Conservation (phyloP, 345 rosid species). For the Eucalyptus dawsonii region DNA sequence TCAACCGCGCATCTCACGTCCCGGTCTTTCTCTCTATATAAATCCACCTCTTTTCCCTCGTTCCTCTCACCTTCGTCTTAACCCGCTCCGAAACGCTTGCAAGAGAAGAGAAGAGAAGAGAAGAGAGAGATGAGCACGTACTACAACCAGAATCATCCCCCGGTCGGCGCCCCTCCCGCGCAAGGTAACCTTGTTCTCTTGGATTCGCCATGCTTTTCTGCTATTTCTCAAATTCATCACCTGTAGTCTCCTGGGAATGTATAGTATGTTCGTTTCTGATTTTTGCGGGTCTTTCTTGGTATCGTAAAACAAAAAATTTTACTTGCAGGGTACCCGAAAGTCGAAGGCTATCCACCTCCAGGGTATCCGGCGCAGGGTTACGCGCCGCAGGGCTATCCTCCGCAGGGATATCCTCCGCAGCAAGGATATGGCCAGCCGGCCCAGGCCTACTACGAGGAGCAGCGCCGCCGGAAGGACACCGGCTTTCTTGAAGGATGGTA, state of each 20-base stretch:
- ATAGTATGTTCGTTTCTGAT: neutral
- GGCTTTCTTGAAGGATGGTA: conserved; percentile 68
- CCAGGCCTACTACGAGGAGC: conserved; percentile 13
- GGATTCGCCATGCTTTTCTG: neutral
- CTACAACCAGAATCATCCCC: conserved; percentile 42
- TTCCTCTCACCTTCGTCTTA: neutral
- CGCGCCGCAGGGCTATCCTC: conserved; percentile 33
- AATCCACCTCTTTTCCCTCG: neutral
- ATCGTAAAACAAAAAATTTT: neutral
- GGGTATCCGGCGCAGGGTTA: conserved; percentile 23
- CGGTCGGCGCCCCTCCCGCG: conserved; percentile 58
- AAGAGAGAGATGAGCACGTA: conserved; percentile 18
- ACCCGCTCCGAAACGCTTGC: neutral
- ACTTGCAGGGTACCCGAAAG: neutral
- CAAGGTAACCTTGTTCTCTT: conserved; percentile 27
- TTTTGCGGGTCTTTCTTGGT: too few relatives aligned
- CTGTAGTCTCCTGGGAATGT: neutral
- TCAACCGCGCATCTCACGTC: neutral
- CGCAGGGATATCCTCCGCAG: conserved; percentile 14
- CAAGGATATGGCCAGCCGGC: conserved; percentile 2
- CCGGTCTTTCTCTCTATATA: neutral
- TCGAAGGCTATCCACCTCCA: conserved; percentile 25
- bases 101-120: neutral
- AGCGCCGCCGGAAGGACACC: conserved; percentile 17
- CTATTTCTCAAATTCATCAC: neutral